Conservation (phyloP, 768 basidiomycete genomes). For the Porpolomopsis calyptriformis region DNA sequence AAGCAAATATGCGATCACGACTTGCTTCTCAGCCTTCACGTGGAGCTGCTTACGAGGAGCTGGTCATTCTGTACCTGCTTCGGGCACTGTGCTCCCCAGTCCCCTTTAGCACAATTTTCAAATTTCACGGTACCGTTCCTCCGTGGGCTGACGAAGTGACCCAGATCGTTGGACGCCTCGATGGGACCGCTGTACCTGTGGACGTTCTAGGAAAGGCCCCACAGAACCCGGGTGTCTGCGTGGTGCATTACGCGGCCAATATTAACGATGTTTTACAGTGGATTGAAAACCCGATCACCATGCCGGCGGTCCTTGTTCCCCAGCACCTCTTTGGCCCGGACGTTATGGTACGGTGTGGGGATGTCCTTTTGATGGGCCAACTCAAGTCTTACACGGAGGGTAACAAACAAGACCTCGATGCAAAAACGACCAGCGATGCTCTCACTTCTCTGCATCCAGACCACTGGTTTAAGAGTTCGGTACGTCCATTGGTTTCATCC, state of each 20-base stretch:
- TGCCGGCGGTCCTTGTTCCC: too few relatives aligned
- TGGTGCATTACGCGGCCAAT: slow-evolving; percentile 9
- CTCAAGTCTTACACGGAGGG: slow-evolving; percentile 11
- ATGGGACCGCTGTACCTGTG: slow-evolving; percentile 7
- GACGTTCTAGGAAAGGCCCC: slow-evolving; percentile 9
- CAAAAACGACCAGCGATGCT: slow-evolving; percentile 5
- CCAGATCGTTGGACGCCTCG: slow-evolving; percentile 8
- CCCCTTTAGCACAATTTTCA: too few relatives aligned
- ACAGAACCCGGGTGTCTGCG: slow-evolving; percentile 11
- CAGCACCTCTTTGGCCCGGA: slow-evolving; percentile 10
- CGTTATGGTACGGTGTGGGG: neutral
- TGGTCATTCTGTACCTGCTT: slow-evolving; percentile 11
- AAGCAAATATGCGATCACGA: slow-evolving; percentile 5
- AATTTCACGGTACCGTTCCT: too few relatives aligned
- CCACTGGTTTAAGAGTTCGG: slow-evolving; percentile 10
- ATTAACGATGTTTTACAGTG: slow-evolving; percentile 10
- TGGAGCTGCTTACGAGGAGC: slow-evolving; percentile 11
- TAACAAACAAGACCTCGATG: slow-evolving; percentile 5
- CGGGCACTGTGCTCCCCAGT: too few relatives aligned
- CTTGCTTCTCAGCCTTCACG: slow-evolving; percentile 7
- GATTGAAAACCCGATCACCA: too few relatives aligned
- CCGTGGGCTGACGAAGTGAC: too few relatives aligned
- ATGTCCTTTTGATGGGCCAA: slow-evolving; percentile 13
- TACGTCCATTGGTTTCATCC: slow-evolving; percentile 5
- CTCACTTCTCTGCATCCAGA: slow-evolving; percentile 10